These are phyloP conservation scores for Aurantiochytrium sp. DNA, from an alignment of 108 stramenopile genomes.

Conservation along the genomic window DNA sequence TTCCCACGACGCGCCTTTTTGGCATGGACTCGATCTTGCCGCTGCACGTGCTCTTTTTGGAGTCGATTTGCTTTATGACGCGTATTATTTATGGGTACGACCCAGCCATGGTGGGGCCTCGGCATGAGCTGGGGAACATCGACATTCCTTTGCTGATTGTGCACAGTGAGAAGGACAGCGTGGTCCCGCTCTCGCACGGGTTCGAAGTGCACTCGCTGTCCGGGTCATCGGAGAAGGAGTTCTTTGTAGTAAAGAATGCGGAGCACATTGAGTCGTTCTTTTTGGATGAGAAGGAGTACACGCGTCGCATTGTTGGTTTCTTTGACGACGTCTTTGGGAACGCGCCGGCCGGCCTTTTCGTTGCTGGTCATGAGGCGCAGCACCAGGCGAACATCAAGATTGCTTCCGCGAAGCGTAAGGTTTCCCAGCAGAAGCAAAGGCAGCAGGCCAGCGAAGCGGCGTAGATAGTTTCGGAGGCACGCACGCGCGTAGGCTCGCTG, in stretches of 20 bases:
- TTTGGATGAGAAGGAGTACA: conserved; percentile 3
- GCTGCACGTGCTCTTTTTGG: neutral
- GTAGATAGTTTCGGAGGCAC: no score
- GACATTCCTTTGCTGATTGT: neutral
- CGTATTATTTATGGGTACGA: neutral
- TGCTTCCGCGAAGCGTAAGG: no score
- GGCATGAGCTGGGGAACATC: neutral
- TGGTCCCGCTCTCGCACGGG: conserved; percentile 7
- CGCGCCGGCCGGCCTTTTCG: neutral
- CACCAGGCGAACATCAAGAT: neutral
- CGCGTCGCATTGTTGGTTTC: neutral
- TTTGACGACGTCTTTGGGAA: neutral
- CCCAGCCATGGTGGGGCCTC: neutral
- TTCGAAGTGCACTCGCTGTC: neutral
- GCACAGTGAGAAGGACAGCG: conserved; percentile 8
- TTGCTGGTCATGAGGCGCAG: neutral
- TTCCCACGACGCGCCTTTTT: neutral
- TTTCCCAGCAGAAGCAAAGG: no score
- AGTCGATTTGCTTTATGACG: neutral
- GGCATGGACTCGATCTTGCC: neutral
- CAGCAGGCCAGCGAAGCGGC: no score
- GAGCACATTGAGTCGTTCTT: conserved; percentile 12
- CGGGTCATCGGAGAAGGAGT: neutral
- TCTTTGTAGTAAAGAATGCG: neutral
- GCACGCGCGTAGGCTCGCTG: no score